Evolutionary conservation across 768 basidiomycete genomes (phyloP).

Genomic region (Trametes sanguinea): DNA sequence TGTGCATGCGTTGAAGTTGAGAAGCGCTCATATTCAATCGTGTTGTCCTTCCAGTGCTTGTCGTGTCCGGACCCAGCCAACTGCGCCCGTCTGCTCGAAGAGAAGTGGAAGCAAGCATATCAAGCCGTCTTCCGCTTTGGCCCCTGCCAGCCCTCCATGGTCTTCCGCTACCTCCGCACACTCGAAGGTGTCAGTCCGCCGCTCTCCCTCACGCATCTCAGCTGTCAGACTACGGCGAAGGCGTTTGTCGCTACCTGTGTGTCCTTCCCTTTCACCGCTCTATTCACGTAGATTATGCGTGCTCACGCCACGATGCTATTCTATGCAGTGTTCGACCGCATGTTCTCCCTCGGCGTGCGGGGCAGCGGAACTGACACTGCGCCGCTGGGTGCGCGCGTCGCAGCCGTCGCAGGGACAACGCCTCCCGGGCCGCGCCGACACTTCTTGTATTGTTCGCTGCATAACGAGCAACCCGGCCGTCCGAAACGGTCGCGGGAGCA

Average conservation of each 20-base stretch:
- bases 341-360: slow-evolving; percentile 87
- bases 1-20: not conserved
- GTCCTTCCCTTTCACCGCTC: not conserved
- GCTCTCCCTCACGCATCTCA: slow-evolving; percentile 79
- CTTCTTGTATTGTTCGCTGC: slow-evolving; percentile 80
- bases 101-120: slow-evolving; percentile 92
- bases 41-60: slow-evolving; percentile 52
- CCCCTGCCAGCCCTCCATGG: slow-evolving; percentile 88
- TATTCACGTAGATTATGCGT: not conserved
- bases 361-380: slow-evolving; percentile 68
- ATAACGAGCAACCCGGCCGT: slow-evolving; percentile 55
- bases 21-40: no score
- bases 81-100: slow-evolving; percentile 85
- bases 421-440: slow-evolving; percentile 76
- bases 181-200: slow-evolving; percentile 91
- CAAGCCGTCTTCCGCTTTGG: slow-evolving; percentile 86
- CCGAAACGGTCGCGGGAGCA: slow-evolving; percentile 46
- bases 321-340: slow-evolving; percentile 75
- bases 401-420: slow-evolving; percentile 59
- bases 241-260: slow-evolving; percentile 83
- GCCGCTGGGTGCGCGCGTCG: slow-evolving; percentile 61
- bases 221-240: slow-evolving; percentile 88
- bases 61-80: slow-evolving; percentile 79
- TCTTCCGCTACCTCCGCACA: slow-evolving; percentile 87
- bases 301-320: slow-evolving; percentile 1